These are phyloP conservation scores for Hyparrhenia diplandra DNA, from an alignment of 176 grass and related monocot species.

Conservation along the genomic window DNA sequence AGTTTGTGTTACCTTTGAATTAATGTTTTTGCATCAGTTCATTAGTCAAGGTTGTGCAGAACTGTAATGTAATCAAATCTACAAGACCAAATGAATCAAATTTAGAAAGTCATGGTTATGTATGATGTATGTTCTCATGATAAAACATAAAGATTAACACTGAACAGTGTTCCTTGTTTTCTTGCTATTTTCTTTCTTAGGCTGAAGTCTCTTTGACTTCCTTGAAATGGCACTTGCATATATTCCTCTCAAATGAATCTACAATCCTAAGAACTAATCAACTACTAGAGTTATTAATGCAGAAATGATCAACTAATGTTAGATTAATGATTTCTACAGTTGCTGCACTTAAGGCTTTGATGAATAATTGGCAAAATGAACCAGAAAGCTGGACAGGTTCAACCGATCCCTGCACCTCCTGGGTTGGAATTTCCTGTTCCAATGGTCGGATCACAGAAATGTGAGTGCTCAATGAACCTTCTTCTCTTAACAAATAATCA, in stretches of 20 bases:
- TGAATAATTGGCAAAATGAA: constrained; percentile 54
- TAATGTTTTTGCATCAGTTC: neutral
- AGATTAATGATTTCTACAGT: constrained; percentile 41
- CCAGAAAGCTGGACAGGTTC: constrained; percentile 70
- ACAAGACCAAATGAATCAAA: constrained; percentile 6
- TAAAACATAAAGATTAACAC: constrained; percentile 1
- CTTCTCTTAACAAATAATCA: constrained; percentile 6
- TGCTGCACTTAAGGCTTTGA: constrained; percentile 53
- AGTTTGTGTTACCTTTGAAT: neutral
- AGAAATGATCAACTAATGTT: constrained; percentile 28
- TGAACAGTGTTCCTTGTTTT: neutral
- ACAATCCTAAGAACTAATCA: neutral
- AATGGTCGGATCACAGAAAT: constrained; percentile 60
- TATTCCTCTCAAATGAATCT: constrained; percentile 7
- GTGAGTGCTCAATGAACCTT: constrained; percentile 36
- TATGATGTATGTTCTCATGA: neutral
- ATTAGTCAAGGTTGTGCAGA: neutral
- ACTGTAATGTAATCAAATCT: constrained; percentile 18
- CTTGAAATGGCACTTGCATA: neutral
- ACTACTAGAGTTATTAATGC: neutral
- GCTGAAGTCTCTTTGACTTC: neutral
- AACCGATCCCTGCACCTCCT: constrained; percentile 61
- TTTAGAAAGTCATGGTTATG: neutral
- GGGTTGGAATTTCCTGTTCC: constrained; percentile 79
- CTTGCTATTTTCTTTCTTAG: constrained; percentile 16